These are phyloP conservation scores for Asclepias syriaca DNA, from an alignment of 257 asterid species.

Conservation along the genomic window DNA sequence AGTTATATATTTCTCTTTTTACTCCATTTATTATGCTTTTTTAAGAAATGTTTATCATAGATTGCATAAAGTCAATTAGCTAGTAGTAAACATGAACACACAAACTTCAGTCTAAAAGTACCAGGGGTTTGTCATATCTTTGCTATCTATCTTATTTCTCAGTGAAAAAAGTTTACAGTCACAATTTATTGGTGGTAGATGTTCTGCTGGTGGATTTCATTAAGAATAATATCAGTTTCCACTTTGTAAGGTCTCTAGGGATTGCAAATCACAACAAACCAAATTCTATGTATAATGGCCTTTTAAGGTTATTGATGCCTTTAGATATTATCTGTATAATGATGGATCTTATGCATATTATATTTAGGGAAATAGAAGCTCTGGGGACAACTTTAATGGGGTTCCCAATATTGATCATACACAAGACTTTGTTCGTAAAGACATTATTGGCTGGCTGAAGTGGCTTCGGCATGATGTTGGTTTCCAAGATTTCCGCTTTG, in stretches of 20 bases:
- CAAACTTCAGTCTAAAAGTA: not conserved
- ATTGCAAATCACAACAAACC: not conserved
- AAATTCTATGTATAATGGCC: not conserved
- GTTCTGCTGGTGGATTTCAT: not conserved
- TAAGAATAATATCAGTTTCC: not conserved
- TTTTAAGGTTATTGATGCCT: not conserved
- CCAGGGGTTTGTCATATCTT: not conserved
- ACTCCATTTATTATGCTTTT: not conserved
- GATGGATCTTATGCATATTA: constrained; percentile 1
- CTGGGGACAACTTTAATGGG: constrained; percentile 88
- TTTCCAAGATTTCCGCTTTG: constrained; percentile 96
- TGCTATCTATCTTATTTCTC: not conserved
- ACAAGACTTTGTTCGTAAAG: constrained; percentile 77
- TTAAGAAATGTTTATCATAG: not conserved
- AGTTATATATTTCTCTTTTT: not conserved
- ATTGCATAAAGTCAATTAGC: not conserved
- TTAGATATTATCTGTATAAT: not conserved
- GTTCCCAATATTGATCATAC: constrained; percentile 91
- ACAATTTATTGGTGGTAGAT: not conserved
- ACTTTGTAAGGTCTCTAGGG: not conserved
- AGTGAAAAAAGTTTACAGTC: not conserved
- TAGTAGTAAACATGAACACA: not conserved
- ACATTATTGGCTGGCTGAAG: constrained; percentile 64
- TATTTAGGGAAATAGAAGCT: constrained; percentile 75
- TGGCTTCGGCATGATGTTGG: constrained; percentile 72